Evolutionary conservation across 176 grass and related monocot species (phyloP).

Genomic region (Aechmea fasciata): DNA sequence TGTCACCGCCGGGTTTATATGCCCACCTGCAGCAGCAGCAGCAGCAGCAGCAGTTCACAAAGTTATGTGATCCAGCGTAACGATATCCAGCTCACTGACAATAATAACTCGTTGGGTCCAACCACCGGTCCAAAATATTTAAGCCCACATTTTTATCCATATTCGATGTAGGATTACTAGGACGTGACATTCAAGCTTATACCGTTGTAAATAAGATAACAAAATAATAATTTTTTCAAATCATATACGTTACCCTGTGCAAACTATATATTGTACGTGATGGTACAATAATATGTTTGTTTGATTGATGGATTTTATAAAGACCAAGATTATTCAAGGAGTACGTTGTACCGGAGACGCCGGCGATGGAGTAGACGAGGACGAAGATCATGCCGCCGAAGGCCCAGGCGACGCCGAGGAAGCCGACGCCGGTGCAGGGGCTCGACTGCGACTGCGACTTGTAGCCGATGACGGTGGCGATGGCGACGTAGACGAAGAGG

Average conservation of each 20-base stretch:
- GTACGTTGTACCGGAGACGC: slow-evolving; percentile 62
- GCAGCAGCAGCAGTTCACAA: slow-evolving; percentile 1
- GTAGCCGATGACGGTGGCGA: slow-evolving; percentile 88
- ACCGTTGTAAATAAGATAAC: too few species aligned
- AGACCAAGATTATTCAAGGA: background rate
- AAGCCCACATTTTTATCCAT: too few species aligned
- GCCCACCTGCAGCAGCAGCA: slow-evolving; percentile 42
- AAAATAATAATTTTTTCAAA: too few species aligned
- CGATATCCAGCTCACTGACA: too few species aligned
- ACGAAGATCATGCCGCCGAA: slow-evolving; percentile 88
- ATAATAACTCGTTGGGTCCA: too few species aligned
- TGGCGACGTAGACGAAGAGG: slow-evolving; percentile 76
- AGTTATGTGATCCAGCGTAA: too few species aligned
- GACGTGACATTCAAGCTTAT: too few species aligned
- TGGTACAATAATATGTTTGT: too few species aligned
- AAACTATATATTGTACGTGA: too few species aligned
- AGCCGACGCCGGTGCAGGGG: slow-evolving; percentile 43
- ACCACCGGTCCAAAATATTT: too few species aligned
- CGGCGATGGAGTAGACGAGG: slow-evolving; percentile 69
- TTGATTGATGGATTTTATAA: background rate
- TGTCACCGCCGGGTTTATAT: slow-evolving; percentile 91
- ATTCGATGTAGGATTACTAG: too few species aligned
- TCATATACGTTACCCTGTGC: too few species aligned
- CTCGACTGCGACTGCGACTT: slow-evolving; percentile 29
- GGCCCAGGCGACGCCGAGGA: slow-evolving; percentile 71